A percentile compares a stretch with the other conserved stretches of the same genome.
These are phyloP conservation scores for Craspedostauros australis DNA, from an alignment of 108 stramenopile species.

Conservation along the genomic window DNA sequence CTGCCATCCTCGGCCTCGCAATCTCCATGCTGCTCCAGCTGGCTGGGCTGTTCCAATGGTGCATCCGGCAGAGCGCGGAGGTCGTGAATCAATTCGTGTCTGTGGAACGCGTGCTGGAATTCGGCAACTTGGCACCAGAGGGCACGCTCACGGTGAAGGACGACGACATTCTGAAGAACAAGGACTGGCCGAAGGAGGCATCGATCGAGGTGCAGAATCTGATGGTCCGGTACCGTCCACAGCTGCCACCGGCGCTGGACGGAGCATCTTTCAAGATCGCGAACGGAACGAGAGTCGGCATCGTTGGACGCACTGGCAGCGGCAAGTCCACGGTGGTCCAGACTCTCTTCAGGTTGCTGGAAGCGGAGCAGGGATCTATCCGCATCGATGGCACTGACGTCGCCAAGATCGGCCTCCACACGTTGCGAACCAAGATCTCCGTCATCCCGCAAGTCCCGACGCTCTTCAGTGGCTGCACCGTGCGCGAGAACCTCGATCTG, in stretches of 20 bases:
- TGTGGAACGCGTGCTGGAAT: constrained; percentile 65
- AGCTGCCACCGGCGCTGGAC: constrained; percentile 54
- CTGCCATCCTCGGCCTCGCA: constrained; percentile 52
- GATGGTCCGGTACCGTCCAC: constrained; percentile 53
- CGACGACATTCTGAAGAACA: constrained; percentile 21
- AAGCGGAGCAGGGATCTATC: constrained; percentile 64
- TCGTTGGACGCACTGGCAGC: constrained; percentile 72
- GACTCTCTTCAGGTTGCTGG: constrained; percentile 68
- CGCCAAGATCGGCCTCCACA: constrained; percentile 67
- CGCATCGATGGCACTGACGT: constrained; percentile 79
- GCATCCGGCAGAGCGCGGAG: constrained; percentile 68
- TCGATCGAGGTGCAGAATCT: constrained; percentile 49
- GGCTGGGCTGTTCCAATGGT: constrained; percentile 63
- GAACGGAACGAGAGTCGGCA: constrained; percentile 55
- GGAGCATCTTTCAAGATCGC: constrained; percentile 51
- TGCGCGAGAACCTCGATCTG: constrained; percentile 93
- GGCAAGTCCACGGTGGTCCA: constrained; percentile 69
- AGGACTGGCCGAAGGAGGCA: constrained; percentile 68
- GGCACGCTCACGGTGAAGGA: constrained; percentile 32
- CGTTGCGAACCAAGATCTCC: constrained; percentile 65
- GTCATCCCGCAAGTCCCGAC: constrained; percentile 94
- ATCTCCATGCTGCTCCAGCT: constrained; percentile 58
- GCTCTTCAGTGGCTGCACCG: constrained; percentile 83
- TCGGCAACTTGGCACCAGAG: constrained; percentile 47
- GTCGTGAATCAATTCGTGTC: constrained; percentile 88